phyloP scores from a whole-genome alignment of 2,329 filamentous ascomycete species.

The Cladorrhinum sp. region DNA sequence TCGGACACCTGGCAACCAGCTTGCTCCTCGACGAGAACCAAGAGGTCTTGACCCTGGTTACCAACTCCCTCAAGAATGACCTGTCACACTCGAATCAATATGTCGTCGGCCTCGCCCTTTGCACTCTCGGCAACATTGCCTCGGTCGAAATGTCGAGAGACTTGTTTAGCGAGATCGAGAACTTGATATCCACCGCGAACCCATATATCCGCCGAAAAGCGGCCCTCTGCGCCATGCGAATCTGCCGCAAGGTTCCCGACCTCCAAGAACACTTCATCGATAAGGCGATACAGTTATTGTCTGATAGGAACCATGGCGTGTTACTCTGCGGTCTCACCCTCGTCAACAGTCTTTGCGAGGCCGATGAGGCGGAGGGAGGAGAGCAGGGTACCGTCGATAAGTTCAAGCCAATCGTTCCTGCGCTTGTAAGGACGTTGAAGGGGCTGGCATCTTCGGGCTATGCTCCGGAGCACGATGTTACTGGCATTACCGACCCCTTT shows the following conservation, averaged over 20 bases:
- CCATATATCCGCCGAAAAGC: slow-evolving; percentile 98
- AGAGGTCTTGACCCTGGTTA: slow-evolving; percentile 93
- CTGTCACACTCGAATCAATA: slow-evolving; percentile 97
- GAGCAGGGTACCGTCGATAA: slow-evolving; percentile 86
- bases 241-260: slow-evolving; percentile 96
- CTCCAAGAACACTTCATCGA: slow-evolving; percentile 96
- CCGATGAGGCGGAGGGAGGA: slow-evolving; percentile 88
- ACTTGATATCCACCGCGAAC: slow-evolving; percentile 84
- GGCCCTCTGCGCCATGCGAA: slow-evolving; percentile 97
- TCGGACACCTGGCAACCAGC: slow-evolving; percentile 96
- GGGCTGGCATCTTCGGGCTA: slow-evolving; percentile 92
- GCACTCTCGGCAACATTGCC: slow-evolving; percentile 95
- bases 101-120: slow-evolving; percentile 92
- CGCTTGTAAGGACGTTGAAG: slow-evolving; percentile 86
- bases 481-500: slow-evolving; percentile 96
- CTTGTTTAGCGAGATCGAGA: slow-evolving; percentile 93
- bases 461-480: slow-evolving; percentile 96
- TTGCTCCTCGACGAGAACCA: slow-evolving; percentile 96
- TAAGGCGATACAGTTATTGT: slow-evolving; percentile 82
- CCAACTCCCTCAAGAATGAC: slow-evolving; percentile 97
- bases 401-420: slow-evolving; percentile 81
- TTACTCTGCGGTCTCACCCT: slow-evolving; percentile 88
- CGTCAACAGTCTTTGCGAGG: slow-evolving; percentile 88
- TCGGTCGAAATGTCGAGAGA: slow-evolving; percentile 98
- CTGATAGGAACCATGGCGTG: slow-evolving; percentile 94